phyloP scores from a whole-genome alignment of 208 protist genomes.

The Leishmania amazonensis region DNA sequence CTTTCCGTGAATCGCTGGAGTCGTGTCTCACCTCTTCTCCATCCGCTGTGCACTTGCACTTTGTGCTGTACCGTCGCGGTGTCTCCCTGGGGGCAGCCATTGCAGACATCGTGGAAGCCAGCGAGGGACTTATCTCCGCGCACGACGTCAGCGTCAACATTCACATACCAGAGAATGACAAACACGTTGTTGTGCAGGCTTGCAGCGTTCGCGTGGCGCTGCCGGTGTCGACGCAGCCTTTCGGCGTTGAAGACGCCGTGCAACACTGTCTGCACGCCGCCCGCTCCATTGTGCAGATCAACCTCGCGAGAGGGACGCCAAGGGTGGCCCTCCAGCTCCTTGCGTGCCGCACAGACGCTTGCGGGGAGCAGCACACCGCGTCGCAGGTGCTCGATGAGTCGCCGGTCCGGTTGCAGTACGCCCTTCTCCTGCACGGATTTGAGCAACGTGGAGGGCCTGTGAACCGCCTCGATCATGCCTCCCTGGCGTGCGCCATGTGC shows the following conservation, averaged over 20 bases:
- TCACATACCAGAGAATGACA: constrained; percentile 24
- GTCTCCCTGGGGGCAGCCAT: constrained; percentile 42
- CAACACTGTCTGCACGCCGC: constrained; percentile 38
- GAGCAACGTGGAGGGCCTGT: constrained; percentile 23
- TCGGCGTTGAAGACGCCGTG: constrained; percentile 14
- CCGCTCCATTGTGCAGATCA: constrained; percentile 26
- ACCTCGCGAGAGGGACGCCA: constrained; percentile 6
- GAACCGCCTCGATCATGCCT: constrained; percentile 40
- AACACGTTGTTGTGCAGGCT: constrained; percentile 53
- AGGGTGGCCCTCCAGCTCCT: constrained; percentile 31
- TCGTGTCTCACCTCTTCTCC: constrained; percentile 3
- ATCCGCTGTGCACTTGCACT: constrained; percentile 48
- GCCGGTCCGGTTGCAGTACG: constrained; percentile 64
- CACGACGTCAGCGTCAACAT: constrained; percentile 14
- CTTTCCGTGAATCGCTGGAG: constrained; percentile 23
- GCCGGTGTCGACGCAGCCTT: constrained; percentile 4
- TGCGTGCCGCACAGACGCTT: constrained; percentile 19
- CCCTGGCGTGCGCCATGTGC: constrained; percentile 22
- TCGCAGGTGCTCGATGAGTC: constrained; percentile 1
- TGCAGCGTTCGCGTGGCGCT: constrained; percentile 45
- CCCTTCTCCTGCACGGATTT: constrained; percentile 66
- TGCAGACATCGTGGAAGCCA: constrained; percentile 32
- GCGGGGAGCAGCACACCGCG: constrained; percentile 6
- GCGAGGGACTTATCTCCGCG: constrained; percentile 26
- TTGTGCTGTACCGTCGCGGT: constrained; percentile 64